Evolutionary conservation across 805 yeast genomes (phyloP), one percentile per base, ranked within the genome.

Genomic region (Myxozyma geophila): DNA sequence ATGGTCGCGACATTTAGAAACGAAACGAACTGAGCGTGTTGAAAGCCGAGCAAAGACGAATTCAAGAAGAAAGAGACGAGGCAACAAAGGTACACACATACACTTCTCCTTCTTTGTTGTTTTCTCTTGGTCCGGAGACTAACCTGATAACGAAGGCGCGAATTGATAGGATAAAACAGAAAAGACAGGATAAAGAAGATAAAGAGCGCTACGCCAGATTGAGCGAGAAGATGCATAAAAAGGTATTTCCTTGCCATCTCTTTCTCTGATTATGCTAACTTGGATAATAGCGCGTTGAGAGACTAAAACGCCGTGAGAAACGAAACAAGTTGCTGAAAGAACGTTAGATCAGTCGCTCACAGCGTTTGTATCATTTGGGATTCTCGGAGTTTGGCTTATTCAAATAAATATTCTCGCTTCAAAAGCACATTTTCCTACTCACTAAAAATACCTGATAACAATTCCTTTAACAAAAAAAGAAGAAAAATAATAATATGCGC

Each of bases 241-340:
- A 92, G 86, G 89, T 86, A 43, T 9, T 39, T 15, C 37, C 15
- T n/a, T n/a, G n/a, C n/a, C n/a, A n/a, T n/a, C 5, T 3, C 1
- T 13, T 28, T 15, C 28, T 2, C 49, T 15, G 9, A 13, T 9
- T 50, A 6, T 35, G 39, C 40, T 52, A 35, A 39, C 23, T 13
- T 5, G 19, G 21, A 17, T 12, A 15, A 21, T 40, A 59, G 63
- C 54, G 68, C 80, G 89, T 92, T 47, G 98, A 92, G 68, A 85
- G 99, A 77, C 75, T 93, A 78, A 87, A 89, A 79, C 87, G 88
- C 80, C 87, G 88, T 74, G 99, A 93, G 75, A 93, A 93, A 88
- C 87, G 98, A 79, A 93, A 92, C 80, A 93, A 93, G 79, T 80
- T 92, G 72, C 85, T 92, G 75, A 91, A 87, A 75, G 98, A 92